phyloP scores from a whole-genome alignment of 768 basidiomycete species.

The Postia placenta region DNA sequence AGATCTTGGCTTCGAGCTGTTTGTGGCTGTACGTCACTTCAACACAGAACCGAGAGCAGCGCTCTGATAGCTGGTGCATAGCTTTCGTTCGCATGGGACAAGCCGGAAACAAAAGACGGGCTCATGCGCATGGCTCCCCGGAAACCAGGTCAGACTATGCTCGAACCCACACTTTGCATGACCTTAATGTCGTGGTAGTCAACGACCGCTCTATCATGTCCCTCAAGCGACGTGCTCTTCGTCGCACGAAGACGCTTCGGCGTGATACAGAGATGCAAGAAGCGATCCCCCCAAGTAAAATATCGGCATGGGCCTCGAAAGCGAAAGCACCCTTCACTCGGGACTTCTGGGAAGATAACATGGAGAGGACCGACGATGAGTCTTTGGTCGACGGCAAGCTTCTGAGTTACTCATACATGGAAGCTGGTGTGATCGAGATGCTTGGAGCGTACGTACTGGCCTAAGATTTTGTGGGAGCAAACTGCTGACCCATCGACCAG shows the following conservation, averaged over 20 bases:
- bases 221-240: slow-evolving; percentile 51
- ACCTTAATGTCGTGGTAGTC: slow-evolving; percentile 31
- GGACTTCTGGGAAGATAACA: slow-evolving; percentile 50
- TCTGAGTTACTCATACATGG: slow-evolving; percentile 62
- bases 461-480: no score
- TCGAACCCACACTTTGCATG: background rate
- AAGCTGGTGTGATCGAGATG: slow-evolving; percentile 58
- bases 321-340: slow-evolving; percentile 50
- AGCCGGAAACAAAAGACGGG: slow-evolving; percentile 58
- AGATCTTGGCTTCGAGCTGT: slow-evolving; percentile 71
- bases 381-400: slow-evolving; percentile 55
- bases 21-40: slow-evolving; percentile 46
- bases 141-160: slow-evolving; percentile 45
- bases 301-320: slow-evolving; percentile 32
- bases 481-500: slow-evolving; percentile 26
- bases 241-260: slow-evolving; percentile 46
- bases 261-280: slow-evolving; percentile 50
- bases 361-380: slow-evolving; percentile 50
- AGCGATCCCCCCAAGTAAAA: slow-evolving; percentile 33
- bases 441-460: slow-evolving; percentile 40
- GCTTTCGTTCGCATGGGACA: slow-evolving; percentile 71
- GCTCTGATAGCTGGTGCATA: slow-evolving; percentile 13
- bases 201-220: slow-evolving; percentile 47
- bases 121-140: slow-evolving; percentile 63
- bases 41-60: background rate